phyloP scores from a whole-genome alignment of 768 basidiomycete genomes.

The Cystobasidiopsis lactophilus region DNA sequence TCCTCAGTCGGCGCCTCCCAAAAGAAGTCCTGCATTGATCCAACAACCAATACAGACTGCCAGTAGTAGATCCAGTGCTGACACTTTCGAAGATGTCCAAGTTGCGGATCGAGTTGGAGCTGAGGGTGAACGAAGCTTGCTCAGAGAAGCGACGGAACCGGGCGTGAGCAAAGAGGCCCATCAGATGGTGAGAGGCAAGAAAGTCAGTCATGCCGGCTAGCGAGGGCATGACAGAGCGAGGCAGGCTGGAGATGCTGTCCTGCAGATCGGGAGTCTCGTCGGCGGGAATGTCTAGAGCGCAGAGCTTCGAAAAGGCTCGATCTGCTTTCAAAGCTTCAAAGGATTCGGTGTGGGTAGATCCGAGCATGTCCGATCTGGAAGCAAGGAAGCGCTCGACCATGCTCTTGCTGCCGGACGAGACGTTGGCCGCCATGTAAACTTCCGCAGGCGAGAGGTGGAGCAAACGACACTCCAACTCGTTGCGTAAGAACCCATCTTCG shows the following conservation, averaged over 20 bases:
- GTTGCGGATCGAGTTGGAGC: constrained; percentile 66
- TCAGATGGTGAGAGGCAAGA: too few species aligned
- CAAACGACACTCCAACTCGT: constrained; percentile 80
- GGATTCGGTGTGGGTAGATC: neutral
- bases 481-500: constrained; percentile 56
- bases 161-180: too few species aligned
- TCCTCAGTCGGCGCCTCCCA: constrained; percentile 57
- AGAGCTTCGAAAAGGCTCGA: too few species aligned
- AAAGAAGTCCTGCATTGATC: constrained; percentile 74
- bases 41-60: constrained; percentile 64
- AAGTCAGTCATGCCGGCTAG: too few species aligned
- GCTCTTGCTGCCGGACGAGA: constrained; percentile 29
- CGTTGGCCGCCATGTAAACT: constrained; percentile 28
- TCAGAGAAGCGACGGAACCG: constrained; percentile 35
- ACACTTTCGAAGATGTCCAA: constrained; percentile 82
- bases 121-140: constrained; percentile 62
- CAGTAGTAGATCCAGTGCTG: constrained; percentile 48
- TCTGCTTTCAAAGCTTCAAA: too few species aligned
- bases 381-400: neutral
- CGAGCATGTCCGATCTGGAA: neutral
- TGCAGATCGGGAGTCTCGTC: too few species aligned
- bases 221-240: too few species aligned
- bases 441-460: constrained; percentile 68
- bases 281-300: too few species aligned
- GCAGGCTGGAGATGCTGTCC: too few species aligned